Base-by-base conservation (phyloP, 305 asterid species). In the Euphrasia arctica region DNA sequence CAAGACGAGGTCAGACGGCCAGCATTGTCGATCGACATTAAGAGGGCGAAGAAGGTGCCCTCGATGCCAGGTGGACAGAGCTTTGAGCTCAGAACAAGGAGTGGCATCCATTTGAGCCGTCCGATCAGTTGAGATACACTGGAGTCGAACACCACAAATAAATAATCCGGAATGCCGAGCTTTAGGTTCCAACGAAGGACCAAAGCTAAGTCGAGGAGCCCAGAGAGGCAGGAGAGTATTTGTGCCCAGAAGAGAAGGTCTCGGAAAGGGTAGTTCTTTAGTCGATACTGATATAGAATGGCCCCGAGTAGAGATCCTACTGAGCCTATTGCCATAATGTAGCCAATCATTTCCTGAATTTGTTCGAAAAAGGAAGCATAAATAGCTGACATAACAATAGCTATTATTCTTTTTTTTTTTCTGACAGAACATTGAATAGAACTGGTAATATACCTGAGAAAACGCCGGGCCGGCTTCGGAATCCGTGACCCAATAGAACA, bases 101-200 rank as follows among this genome's bases (percentile, higher is more conserved):
- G 99, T 1, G 99, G 99, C 99, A 93, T 90, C 99, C 99, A 93
- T 62, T 87, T 90, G 39, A 93, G 79, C 8, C 96, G 82, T 9
- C 89, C 90, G 3, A 90, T 85, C 87, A 89, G 67, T 58, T 85
- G 88, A 71, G 89, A 72, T 39, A 93, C 86, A 8, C 91, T 79
- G 7, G 91, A 77, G 71, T 93, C 99, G 52, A 88, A 72, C 63
- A 88, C 94, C 64, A 86, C 89, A 8, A 86, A 79, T 71, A 93
- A 62, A 52, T 66, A 74, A 62, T 93, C 99, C 0, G 96, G 96
- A 36, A 93, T 51, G 15, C 95, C 89, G 0, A 88, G 42, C 67
- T 66, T 79, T 66, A 90, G 68, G 88, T 93, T 93, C 82, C 87
- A 75, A 4, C 92, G 91, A 15, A 83, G 80, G 4, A 93, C 94